Conservation (phyloP, 169 alveolate genomes). For the Cytauxzoon felis region DNA sequence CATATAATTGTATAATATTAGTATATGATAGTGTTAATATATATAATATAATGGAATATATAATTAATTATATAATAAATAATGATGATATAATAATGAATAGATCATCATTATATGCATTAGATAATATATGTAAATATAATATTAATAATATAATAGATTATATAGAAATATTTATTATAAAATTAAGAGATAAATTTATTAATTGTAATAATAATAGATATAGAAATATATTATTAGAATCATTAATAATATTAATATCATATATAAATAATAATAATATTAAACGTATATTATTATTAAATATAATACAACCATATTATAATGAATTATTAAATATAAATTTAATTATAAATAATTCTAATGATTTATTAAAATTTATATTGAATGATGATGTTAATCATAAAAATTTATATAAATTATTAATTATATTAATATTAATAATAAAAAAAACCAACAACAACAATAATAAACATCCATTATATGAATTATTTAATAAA, state of each 20-base stretch:
- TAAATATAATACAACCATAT: constrained; percentile 30
- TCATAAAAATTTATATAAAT: no score
- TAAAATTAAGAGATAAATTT: constrained; percentile 30
- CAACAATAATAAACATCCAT: constrained; percentile 1
- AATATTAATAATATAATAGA: constrained; percentile 13
- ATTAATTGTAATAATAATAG: constrained; percentile 22
- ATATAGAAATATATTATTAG: constrained; percentile 31
- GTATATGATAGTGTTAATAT: constrained; percentile 29
- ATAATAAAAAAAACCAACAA: not conserved
- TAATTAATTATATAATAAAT: constrained; percentile 16
- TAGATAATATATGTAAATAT: constrained; percentile 45
- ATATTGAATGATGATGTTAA: no score
- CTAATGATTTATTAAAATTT: no score
- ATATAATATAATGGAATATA: constrained; percentile 39
- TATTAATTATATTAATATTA: not conserved
- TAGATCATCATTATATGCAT: constrained; percentile 34
- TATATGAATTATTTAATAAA: constrained; percentile 16
- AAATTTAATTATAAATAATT: not conserved
- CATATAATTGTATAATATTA: constrained; percentile 32
- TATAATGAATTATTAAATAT: not conserved
- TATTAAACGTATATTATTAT: constrained; percentile 11
- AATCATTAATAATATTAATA: constrained; percentile 39
- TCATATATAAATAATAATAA: constrained; percentile 23
- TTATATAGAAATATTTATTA: constrained; percentile 42
- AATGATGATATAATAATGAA: constrained; percentile 12